Evolutionary conservation across 257 asterid genomes (phyloP).

Genomic region (Linaria vulgaris): DNA sequence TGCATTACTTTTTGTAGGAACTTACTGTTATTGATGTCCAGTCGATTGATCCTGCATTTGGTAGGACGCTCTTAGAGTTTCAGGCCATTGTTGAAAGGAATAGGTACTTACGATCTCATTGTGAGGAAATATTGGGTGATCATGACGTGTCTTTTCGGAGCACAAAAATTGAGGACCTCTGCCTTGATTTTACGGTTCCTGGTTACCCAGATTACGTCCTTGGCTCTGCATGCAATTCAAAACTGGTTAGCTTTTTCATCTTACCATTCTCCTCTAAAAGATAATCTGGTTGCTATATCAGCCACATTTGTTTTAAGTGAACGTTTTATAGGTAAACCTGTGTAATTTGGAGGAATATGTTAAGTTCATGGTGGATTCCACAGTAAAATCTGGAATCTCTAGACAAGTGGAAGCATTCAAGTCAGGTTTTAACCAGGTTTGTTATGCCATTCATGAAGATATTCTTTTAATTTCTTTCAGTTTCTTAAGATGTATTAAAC

Average conservation of each 20-base stretch:
- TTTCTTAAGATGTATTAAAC: neutral
- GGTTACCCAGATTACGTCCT: constrained; percentile 83
- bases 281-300: constrained; percentile 19
- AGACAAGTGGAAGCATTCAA: constrained; percentile 91
- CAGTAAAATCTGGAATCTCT: constrained; percentile 69
- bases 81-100: constrained; percentile 76
- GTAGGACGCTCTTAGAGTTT: constrained; percentile 75
- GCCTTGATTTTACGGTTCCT: constrained; percentile 92
- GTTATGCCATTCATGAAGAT: constrained; percentile 6
- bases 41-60: constrained; percentile 80
- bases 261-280: constrained; percentile 18
- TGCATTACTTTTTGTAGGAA: constrained; percentile 48
- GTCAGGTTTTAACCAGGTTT: constrained; percentile 90
- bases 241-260: constrained; percentile 55
- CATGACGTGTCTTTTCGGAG: constrained; percentile 43
- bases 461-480: constrained; percentile 9
- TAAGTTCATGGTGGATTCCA: constrained; percentile 60
- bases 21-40: constrained; percentile 71
- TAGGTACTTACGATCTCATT: constrained; percentile 38
- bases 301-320: constrained; percentile 20
- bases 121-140: constrained; percentile 35
- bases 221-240: constrained; percentile 39
- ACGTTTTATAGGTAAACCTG: constrained; percentile 56
- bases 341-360: constrained; percentile 75
- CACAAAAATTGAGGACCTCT: constrained; percentile 81